Base-by-base conservation (phyloP, 2,329 filamentous ascomycete species). In the Paraphaeosphaeria sporulosa region DNA sequence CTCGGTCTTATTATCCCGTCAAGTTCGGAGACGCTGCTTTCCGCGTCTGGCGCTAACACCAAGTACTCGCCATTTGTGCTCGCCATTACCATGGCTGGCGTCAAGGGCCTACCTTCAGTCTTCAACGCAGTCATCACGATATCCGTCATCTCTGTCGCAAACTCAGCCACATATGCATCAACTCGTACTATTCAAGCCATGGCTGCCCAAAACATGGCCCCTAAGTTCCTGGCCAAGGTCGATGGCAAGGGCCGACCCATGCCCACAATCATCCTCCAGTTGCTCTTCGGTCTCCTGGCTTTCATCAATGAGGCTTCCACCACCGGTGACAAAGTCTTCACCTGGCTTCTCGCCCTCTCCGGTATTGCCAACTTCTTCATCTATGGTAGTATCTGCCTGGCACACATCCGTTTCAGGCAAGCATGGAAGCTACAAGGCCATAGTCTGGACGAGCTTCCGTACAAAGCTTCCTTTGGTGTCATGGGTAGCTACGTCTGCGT, bases 391-490 rank as follows among this genome's bases (percentile, higher is more conserved):
- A 94, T 96, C 75, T 95, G 92, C 75, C 80, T 95, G n/a, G 87
- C 90, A 19, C 93, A 97, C 78, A 95, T 97, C 73, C 92, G 93
- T 57, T 97, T 97, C 85, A 91, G 93, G 60, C 77, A 79, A 19
- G 73, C 69, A 34, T 76, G 73, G 73, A 68, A 58, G 58, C 47
- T 47, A 25, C 61, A 64, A 27, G 77, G 77, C 38, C 76, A 78
- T 64, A 66, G 61, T 9, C 40, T 79, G 10, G 76, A 78, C 23
- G 78, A 80, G 58, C 59, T 80, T 5, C 77, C 78, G 17, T 80
- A 75, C 71, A 66, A 67, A 32, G 77, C 77, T 27, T 56, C 60
- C 3, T 76, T 78, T 48, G 78, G 78, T 44, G 62, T 79, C 25
- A 73, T 62, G 58, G 78, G 78, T 48, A 75, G 71, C 38, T 79